phyloP scores from a whole-genome alignment of 2,329 filamentous ascomycete species.

The Orbilia blumenaviensis region DNA sequence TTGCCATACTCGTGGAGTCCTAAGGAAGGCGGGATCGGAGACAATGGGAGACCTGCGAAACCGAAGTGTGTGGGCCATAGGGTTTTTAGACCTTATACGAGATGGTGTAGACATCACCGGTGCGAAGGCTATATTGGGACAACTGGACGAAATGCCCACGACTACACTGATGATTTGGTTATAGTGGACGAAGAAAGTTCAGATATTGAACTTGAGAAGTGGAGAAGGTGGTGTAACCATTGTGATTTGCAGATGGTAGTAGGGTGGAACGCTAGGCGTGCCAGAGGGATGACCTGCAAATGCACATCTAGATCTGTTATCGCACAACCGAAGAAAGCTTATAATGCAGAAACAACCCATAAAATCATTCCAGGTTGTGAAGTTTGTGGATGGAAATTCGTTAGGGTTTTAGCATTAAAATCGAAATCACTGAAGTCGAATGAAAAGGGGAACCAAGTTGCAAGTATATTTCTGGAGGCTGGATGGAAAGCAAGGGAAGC shows the following conservation, averaged over 20 bases:
- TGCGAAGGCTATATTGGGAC: not conserved
- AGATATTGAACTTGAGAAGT: not conserved
- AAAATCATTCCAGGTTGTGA: not conserved
- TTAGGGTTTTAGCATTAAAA: not conserved
- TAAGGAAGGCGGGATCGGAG: not conserved
- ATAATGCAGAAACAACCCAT: not conserved
- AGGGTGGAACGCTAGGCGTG: not conserved
- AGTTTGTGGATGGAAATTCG: not conserved
- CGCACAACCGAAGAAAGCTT: not conserved
- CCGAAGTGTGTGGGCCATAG: not conserved
- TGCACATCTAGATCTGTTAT: not conserved
- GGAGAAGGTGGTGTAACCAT: not conserved
- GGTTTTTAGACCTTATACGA: not conserved
- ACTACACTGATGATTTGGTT: not conserved
- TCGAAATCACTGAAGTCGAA: not conserved
- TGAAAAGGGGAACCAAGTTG: not conserved
- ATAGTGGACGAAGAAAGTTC: not conserved
- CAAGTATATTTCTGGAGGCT: not conserved
- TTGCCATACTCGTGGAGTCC: not conserved
- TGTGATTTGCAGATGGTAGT: not conserved
- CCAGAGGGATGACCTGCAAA: not conserved
- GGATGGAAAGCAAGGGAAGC: not conserved
- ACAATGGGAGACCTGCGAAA: not conserved
- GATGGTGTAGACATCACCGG: not conserved
- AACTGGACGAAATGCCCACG: not conserved